phyloP scores from a whole-genome alignment of 1,139 yeast species.

The Yarrowia galli region DNA sequence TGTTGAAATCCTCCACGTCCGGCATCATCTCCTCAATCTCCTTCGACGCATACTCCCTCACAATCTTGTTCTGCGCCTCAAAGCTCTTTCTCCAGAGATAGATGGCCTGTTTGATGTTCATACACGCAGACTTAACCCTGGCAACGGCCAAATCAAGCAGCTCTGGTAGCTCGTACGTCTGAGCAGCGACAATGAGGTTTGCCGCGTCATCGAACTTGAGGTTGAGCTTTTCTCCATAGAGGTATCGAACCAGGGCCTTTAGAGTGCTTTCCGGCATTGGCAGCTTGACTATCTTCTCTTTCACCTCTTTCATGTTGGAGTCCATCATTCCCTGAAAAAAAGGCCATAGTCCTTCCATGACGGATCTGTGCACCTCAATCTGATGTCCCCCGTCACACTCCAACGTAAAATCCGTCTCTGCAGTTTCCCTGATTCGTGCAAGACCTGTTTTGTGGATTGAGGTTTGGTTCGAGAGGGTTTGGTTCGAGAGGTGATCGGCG shows the following conservation, averaged over 20 bases:
- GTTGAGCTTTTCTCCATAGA: background rate
- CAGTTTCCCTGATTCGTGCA: background rate
- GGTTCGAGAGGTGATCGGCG: background rate
- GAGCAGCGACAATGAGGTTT: background rate
- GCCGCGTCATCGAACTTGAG: background rate
- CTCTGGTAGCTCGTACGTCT: background rate
- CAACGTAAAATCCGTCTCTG: background rate
- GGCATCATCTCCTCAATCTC: background rate
- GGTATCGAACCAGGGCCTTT: background rate
- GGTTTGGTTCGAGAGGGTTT: no score
- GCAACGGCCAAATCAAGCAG: background rate
- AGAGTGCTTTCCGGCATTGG: background rate
- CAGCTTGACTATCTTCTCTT: background rate
- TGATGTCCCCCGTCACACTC: background rate
- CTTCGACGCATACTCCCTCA: background rate
- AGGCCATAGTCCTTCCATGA: conserved; percentile 7
- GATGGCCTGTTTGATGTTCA: background rate
- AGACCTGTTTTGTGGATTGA: background rate
- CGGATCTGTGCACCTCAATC: background rate
- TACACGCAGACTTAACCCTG: background rate
- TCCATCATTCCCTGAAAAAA: background rate
- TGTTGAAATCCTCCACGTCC: background rate
- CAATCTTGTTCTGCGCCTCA: background rate
- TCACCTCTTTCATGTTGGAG: background rate
- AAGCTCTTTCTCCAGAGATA: background rate